Conservation (phyloP, 345 rosid genomes). For the Boechera retrofracta region DNA sequence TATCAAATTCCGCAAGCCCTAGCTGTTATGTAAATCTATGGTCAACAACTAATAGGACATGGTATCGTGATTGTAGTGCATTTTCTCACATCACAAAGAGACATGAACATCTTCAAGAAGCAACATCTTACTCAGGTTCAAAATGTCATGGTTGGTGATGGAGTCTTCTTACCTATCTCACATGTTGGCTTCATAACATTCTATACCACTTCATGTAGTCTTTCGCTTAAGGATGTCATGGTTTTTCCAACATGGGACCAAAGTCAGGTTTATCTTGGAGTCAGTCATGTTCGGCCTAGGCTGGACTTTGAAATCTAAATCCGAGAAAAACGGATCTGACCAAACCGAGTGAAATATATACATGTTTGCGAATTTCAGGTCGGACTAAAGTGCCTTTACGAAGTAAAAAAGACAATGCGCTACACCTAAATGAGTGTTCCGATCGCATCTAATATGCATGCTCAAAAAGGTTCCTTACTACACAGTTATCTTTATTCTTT, state of each 20-base stretch:
- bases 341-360: not conserved
- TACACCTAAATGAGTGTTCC: conserved; percentile 22
- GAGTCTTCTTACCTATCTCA: not conserved
- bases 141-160: not conserved
- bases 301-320: not conserved
- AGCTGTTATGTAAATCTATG: not conserved
- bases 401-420: conserved; percentile 1
- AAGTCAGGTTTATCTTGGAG: not conserved
- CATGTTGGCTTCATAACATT: not conserved
- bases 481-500: conserved; percentile 17
- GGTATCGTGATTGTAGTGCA: not conserved
- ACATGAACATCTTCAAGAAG: conserved; percentile 5
- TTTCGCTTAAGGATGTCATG: not conserved
- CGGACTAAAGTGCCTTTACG: not conserved
- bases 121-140: not conserved
- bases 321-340: not conserved
- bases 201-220: not conserved
- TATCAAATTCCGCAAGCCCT: not conserved
- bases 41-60: not conserved
- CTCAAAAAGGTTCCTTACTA: conserved; percentile 36
- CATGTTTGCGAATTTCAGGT: not conserved
- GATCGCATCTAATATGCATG: conserved; percentile 40
- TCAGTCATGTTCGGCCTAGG: not conserved
- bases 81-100: not conserved
- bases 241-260: not conserved